These are phyloP conservation scores for Bryum argenteum DNA, from an alignment of 225 moss, liverwort and hornwort genomes.

Conservation along the genomic window DNA sequence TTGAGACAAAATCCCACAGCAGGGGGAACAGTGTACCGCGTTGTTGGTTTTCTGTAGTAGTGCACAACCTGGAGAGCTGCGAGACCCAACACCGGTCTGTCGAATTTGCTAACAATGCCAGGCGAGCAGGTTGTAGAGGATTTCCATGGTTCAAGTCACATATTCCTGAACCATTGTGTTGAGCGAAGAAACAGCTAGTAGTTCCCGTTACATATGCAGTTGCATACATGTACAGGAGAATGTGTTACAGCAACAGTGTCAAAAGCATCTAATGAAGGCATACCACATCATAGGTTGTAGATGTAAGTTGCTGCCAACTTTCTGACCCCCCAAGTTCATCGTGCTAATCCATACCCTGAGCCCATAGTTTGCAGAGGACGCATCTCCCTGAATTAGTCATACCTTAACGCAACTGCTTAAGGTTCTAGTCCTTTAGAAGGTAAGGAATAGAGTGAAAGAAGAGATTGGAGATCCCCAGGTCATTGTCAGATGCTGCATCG, in stretches of 20 bases:
- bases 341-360: slow-evolving; percentile 45
- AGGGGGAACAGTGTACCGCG: background rate
- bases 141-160: slow-evolving; percentile 16
- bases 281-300: slow-evolving; percentile 44
- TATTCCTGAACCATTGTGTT: slow-evolving; percentile 21
- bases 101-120: slow-evolving; percentile 26
- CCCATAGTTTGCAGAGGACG: slow-evolving; percentile 42
- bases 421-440: slow-evolving; percentile 40
- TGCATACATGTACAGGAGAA: slow-evolving; percentile 32
- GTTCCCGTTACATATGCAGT: slow-evolving; percentile 26
- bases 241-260: slow-evolving; percentile 41
- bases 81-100: slow-evolving; percentile 22
- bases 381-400: slow-evolving; percentile 41
- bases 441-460: slow-evolving; percentile 43
- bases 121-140: slow-evolving; percentile 20
- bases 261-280: slow-evolving; percentile 42
- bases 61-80: slow-evolving; percentile 12
- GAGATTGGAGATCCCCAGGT: slow-evolving; percentile 41
- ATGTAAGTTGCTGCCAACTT: slow-evolving; percentile 42
- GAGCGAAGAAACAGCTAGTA: slow-evolving; percentile 15
- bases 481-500: slow-evolving; percentile 41
- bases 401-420: slow-evolving; percentile 37
- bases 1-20: background rate
- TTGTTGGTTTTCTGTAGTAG: slow-evolving; percentile 18
- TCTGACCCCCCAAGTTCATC: slow-evolving; percentile 44